Evolutionary conservation across 1,139 yeast species (phyloP), one percentile per base, ranked within the genome.

Genomic region (Schwanniomyces etchellsii): DNA sequence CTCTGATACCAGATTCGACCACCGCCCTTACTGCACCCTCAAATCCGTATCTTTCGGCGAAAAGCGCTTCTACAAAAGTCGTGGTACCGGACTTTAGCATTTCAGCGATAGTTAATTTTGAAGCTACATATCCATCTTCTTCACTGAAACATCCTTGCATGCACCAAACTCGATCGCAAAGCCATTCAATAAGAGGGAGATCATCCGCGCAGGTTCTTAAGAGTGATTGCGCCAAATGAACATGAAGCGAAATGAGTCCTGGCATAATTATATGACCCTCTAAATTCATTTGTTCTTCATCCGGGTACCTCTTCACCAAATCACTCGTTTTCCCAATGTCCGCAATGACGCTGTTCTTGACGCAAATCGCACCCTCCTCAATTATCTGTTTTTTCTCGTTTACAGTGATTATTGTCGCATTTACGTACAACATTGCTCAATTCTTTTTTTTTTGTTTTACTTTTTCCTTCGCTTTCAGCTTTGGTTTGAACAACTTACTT

Each of bases 21-120:
- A 44, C 52, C 5, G 52, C 52, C 21, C 38, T 37, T 5, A 36
- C 45, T 7, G 60, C 57, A 4, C 60, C 63, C 6, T 38, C 32
- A 23, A 44, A 39, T 15, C 50, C 42, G 33, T 48, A 48, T 12
- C 40, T 24, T 31, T 37, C 35, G 27, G 40, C 41, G 25, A 37
- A 37, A 13, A 37, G 30, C 14, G 46, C 38, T 28, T 40, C 38
- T 4, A 56, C 57, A 30, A 45, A 45, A 16, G 46, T 40, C 9
- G 52, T 47, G 5, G 52, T 47, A 9, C 52, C 52, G n/a, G 47
- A 37, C 27, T 45, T 47, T 20, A 47, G 37, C 45, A 45, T 45
- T 28, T 47, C 52, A 2, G 47, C 37, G 28, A 45, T 45, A 11
- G 51, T 45, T 15, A 45, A 39, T 32, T 43, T 42, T 2, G 52